Conservation (phyloP, 305 asterid species). For the Fraxinus dipetala region DNA sequence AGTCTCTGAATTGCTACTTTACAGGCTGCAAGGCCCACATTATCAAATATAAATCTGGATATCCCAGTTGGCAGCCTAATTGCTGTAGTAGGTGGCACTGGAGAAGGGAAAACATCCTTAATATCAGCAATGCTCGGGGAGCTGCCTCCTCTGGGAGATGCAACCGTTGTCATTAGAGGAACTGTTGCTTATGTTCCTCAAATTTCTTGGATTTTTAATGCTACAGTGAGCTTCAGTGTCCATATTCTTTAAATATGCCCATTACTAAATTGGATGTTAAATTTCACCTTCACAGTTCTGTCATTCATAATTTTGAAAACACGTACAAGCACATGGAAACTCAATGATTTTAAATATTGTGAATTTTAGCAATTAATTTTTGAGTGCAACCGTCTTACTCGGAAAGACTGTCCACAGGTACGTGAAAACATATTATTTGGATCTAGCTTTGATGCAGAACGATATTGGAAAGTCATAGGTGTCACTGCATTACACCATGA, state of each 20-base stretch:
- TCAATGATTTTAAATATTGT: not conserved
- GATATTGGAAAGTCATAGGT: conserved; percentile 73
- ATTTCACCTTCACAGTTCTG: conserved; percentile 3
- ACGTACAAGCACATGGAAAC: not conserved
- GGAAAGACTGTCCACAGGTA: conserved; percentile 46
- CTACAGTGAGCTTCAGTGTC: conserved; percentile 55
- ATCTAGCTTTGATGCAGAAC: conserved; percentile 57
- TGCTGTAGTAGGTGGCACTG: conserved; percentile 92
- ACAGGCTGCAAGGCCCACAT: conserved; percentile 73
- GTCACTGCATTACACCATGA: conserved; percentile 81
- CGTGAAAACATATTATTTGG: conserved; percentile 88
- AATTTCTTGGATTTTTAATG: conserved; percentile 96
- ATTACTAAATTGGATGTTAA: not conserved
- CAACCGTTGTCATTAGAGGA: conserved; percentile 68
- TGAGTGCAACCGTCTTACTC: conserved; percentile 15
- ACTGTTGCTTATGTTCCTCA: conserved; percentile 92
- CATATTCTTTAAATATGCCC: conserved; percentile 2
- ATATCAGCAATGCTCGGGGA: conserved; percentile 95
- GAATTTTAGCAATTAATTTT: conserved; percentile 18
- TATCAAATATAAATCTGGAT: conserved; percentile 77
- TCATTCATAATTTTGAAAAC: conserved; percentile 11
- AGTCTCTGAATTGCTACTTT: conserved; percentile 3
- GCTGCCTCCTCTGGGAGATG: conserved; percentile 74
- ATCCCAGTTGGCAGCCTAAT: conserved; percentile 81
- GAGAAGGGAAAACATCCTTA: conserved; percentile 93